Evolutionary conservation across 1,284 basidiomycete species (phyloP), one percentile per base, ranked within the genome.

Genomic region (Albatrellus sp.): DNA sequence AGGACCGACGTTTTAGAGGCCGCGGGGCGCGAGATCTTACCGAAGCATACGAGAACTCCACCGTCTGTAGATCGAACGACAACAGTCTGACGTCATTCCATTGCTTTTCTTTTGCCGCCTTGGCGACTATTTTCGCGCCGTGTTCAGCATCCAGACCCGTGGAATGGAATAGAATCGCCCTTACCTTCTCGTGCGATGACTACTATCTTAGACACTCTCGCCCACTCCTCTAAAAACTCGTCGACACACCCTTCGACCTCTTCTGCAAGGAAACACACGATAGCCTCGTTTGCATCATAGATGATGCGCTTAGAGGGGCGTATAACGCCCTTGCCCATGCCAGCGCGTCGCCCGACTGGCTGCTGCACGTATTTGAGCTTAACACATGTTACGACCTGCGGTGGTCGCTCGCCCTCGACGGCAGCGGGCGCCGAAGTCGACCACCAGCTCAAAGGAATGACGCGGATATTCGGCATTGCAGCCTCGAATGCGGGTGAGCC

Each of bases 401-500:
- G 33, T 46, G 47, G 41, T 19, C 31, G 43, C 38, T 45, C 49
- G 19, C 45, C 42, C 47, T 47, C 44, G 39, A 33, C 33, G 31
- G 41, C 8, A 19, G 40, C 12, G 24, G 33, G 43, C 17, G 33
- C 48, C 11, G 41, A 13, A 13, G 30, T 31, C 5, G 82, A 82
- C 88, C 90, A 92, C 90, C 91, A 94, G 52, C 90, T 82, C 20
- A 88, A 70, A 4, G 91, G 82, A 49, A 89, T 82, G 43, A 96
- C 77, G 37, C 82, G 82, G 43, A 94, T 89, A 57, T 90, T 91
- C 5, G 85, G 82, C 79, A 90, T 87, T 6, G 88, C 88, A 3
- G 89, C 87, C 55, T 90, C 86, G n/a, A 80, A 82, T 1, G 87
- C 84, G 2, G 82, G 80, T 1, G 83, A 83, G 11, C 81, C 84